Evolutionary conservation across 2,329 filamentous ascomycete species (phyloP), one percentile per base, ranked within the genome.

Genomic region (Reticulascus tulasneorum): DNA sequence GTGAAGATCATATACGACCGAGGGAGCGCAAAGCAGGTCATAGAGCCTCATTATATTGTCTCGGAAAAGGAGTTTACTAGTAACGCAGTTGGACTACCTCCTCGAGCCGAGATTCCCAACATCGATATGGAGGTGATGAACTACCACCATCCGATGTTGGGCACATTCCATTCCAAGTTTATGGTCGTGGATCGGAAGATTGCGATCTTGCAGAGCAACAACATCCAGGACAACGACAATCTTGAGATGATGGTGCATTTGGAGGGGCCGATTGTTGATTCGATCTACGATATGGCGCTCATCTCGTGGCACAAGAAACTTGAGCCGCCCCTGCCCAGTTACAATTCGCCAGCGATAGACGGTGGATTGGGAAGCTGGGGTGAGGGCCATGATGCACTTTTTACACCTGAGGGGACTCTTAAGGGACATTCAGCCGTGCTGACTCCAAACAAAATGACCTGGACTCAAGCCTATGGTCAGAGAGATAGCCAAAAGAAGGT

Each of bases 221-320:
- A 90, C 50, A 84, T 90, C 32, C 71, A 79, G 56, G 79, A 87
- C 45, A 90, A 88, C 35, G 82, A 86, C 48, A 91, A 91, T 46
- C 42, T 89, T 37, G 86, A 91, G 57, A 89, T 91, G 85, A 80
- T 87, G 74, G 69, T 76, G 4, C 84, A 86, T 37, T 54, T 88
- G 0, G 84, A 90, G 59, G 86, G 86, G 0, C 77, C 83, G 0
- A 84, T 90, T 38, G 84, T 90, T 0, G 82, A 89, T 48, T 77
- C 78, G 2, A 59, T 90, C 17, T 89, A 87, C 52, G 86, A 91
- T 45, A 80, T 81, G 45, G 82, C 82, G 1, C 55, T 89, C 24
- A 69, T 89, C 7, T 83, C 80, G 0, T 91, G 85, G 85, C 68
- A 82, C 45, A 79, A 79, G 41, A 59, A 62, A 1, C 52, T 87